Percentiles rank a stretch among this genome's conserved stretches.
These are phyloP conservation scores for Fraxinus paxiana DNA, from an alignment of 305 asterid genomes.

Conservation along the genomic window DNA sequence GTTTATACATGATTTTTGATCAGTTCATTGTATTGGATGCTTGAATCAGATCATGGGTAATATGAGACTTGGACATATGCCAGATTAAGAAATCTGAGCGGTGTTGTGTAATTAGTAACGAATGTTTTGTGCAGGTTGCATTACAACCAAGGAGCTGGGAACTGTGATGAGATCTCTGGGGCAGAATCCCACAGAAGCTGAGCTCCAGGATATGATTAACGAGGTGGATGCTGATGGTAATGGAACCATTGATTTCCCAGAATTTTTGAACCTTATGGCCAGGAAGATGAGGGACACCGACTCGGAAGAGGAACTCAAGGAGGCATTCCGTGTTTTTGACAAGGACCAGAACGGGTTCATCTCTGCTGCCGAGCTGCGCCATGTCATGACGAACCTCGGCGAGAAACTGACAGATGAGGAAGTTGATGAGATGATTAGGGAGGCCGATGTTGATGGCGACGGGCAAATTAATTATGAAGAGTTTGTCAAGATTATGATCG, in stretches of 20 bases:
- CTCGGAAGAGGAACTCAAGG: conserved; percentile 34
- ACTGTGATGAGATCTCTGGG: conserved; percentile 37
- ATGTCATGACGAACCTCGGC: conserved; percentile 31
- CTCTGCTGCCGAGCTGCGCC: conserved; percentile 38
- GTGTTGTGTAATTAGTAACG: neutral
- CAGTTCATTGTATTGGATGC: neutral
- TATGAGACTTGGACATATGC: neutral
- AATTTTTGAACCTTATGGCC: conserved; percentile 34
- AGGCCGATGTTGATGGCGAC: conserved; percentile 33
- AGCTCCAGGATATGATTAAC: conserved; percentile 35
- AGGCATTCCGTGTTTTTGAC: conserved; percentile 34
- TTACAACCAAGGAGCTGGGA: conserved; percentile 36
- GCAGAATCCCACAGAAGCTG: conserved; percentile 36
- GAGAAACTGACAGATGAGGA: conserved; percentile 34
- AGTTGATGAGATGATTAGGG: conserved; percentile 35
- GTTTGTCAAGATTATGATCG: conserved; percentile 31
- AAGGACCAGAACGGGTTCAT: conserved; percentile 36
- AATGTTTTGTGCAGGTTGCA: conserved; percentile 24
- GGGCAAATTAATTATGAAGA: conserved; percentile 34
- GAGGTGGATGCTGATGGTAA: conserved; percentile 37
- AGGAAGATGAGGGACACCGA: conserved; percentile 37
- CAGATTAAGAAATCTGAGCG: neutral
- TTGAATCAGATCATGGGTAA: neutral
- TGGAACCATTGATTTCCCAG: conserved; percentile 34
- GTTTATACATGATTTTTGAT: neutral